Evolutionary conservation across 225 moss, liverwort and hornwort genomes (phyloP).

Genomic region (Rhytidiadelphus loreus): DNA sequence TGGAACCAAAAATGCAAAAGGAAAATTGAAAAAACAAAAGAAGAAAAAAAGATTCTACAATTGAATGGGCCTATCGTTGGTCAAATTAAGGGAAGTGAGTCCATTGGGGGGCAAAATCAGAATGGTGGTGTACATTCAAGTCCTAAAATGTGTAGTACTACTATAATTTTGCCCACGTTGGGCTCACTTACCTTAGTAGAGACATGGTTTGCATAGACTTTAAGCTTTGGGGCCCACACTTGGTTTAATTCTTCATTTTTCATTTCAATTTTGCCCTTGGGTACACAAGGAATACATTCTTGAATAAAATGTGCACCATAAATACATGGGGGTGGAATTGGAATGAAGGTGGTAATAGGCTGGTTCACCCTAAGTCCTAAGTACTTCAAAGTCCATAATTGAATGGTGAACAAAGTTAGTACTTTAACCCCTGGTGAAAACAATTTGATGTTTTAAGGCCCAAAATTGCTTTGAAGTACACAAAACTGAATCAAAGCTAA

Average conservation of each 20-base stretch:
- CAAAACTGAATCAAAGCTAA: no score
- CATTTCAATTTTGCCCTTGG: fast-evolving
- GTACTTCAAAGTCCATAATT: not conserved
- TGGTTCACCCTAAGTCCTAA: not conserved
- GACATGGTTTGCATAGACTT: fast-evolving
- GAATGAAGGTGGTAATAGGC: not conserved
- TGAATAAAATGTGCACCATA: not conserved
- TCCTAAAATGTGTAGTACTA: not conserved
- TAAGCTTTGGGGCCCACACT: not conserved
- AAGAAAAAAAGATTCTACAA: not conserved
- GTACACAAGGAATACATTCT: not conserved
- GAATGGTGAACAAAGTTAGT: not conserved
- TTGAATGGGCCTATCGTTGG: not conserved
- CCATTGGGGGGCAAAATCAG: not conserved
- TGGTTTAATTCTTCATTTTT: not conserved
- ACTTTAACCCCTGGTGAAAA: not conserved
- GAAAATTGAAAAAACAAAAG: no score
- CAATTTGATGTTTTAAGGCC: no score
- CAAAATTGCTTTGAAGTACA: no score
- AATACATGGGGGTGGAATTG: not conserved
- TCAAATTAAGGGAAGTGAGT: not conserved
- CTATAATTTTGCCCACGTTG: fast-evolving
- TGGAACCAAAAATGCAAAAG: not conserved
- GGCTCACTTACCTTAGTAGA: not conserved
- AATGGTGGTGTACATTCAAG: not conserved